Conservation (phyloP, 148 eudicot genomes). For the Nyssa sinensis region DNA sequence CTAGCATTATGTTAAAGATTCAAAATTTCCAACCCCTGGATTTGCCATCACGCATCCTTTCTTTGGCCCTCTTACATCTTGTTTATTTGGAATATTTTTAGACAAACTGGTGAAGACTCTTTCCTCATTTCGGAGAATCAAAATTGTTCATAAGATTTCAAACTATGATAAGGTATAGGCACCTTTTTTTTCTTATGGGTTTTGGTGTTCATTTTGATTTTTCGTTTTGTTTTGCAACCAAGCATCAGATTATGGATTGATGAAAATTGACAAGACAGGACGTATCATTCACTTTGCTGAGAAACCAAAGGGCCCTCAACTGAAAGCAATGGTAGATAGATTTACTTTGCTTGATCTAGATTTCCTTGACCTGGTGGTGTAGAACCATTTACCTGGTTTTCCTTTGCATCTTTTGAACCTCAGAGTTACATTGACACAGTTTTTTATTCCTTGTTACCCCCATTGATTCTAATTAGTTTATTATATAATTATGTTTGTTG, state of each 20-base stretch:
- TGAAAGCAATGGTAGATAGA: constrained; percentile 62
- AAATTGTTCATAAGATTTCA: constrained; percentile 4
- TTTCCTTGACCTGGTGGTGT: neutral
- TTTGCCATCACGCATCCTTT: neutral
- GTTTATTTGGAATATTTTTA: neutral
- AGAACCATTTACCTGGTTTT: no score
- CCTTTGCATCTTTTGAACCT: neutral
- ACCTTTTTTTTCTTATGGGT: constrained; percentile 9
- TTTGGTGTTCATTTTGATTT: constrained; percentile 37
- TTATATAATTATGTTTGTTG: neutral
- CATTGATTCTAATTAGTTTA: neutral
- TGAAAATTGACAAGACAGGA: constrained; percentile 78
- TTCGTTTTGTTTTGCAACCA: constrained; percentile 58
- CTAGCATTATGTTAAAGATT: neutral
- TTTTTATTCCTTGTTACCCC: neutral
- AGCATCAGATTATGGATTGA: constrained; percentile 59
- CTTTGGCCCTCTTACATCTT: neutral
- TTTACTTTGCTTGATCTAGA: neutral
- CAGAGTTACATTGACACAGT: no score
- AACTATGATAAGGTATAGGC: neutral
- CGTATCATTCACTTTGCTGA: constrained; percentile 71
- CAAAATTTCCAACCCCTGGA: neutral
- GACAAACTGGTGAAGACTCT: constrained; percentile 49
- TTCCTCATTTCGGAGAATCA: constrained; percentile 1
- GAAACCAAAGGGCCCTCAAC: constrained; percentile 78